Percentiles rank a stretch among this genome's conserved stretches.
phyloP scores from a whole-genome alignment of 1,139 yeast genomes.

The Kodamaea suecica region DNA sequence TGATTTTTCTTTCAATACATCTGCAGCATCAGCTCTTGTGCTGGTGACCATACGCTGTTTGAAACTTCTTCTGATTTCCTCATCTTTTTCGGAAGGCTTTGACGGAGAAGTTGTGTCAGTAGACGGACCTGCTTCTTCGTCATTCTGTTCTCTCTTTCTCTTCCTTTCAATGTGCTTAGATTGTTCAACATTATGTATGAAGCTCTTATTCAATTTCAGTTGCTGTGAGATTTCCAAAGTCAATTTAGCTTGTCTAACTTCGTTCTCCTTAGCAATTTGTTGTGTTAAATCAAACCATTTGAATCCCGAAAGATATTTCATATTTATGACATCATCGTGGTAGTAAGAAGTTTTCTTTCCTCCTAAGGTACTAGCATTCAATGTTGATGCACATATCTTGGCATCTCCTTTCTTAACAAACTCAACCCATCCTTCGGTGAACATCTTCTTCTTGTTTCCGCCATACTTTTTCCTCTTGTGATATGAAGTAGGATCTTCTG shows the following conservation, averaged over 20 bases:
- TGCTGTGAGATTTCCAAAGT: slow-evolving; percentile 89
- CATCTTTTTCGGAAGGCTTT: slow-evolving; percentile 16
- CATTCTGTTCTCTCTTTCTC: slow-evolving; percentile 35
- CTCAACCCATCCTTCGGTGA: slow-evolving; percentile 97
- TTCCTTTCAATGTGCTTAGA: slow-evolving; percentile 70
- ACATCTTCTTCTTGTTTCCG: slow-evolving; percentile 89
- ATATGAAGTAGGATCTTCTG: slow-evolving; percentile 70
- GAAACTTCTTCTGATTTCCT: slow-evolving; percentile 50
- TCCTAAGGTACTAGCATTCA: slow-evolving; percentile 87
- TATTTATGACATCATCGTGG: slow-evolving; percentile 89
- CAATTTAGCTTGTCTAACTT: slow-evolving; percentile 80
- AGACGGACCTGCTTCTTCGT: slow-evolving; percentile 9
- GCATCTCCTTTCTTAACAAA: slow-evolving; percentile 82
- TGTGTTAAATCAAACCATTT: slow-evolving; percentile 95
- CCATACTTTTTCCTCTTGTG: slow-evolving; percentile 76
- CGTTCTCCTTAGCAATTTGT: slow-evolving; percentile 89
- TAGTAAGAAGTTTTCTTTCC: slow-evolving; percentile 92
- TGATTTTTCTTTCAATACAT: slow-evolving; percentile 43
- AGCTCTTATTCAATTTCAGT: slow-evolving; percentile 78
- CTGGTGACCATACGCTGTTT: slow-evolving; percentile 64
- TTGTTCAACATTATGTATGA: slow-evolving; percentile 78
- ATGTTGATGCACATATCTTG: slow-evolving; percentile 77
- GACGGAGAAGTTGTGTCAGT: slow-evolving; percentile 1
- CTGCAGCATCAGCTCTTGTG: slow-evolving; percentile 60
- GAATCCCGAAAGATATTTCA: slow-evolving; percentile 85